phyloP scores from a whole-genome alignment of 106 monocot species.

The Iris macrosiphon region DNA sequence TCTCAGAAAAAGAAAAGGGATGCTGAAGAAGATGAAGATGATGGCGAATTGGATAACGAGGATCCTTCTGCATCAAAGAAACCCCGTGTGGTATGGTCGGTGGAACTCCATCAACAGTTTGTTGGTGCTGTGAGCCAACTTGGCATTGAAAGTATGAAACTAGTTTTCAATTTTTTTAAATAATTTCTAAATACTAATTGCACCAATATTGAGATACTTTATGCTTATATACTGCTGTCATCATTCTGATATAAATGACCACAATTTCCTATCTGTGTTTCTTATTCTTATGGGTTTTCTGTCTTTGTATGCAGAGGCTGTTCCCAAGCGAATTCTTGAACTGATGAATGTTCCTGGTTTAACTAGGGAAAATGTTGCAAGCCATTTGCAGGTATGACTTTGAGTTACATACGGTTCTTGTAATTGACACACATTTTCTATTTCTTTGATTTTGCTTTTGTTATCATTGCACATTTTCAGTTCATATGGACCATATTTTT shows the following conservation, averaged over 20 bases:
- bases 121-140: slow-evolving; percentile 89
- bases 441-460: too few species aligned
- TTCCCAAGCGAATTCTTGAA: slow-evolving; percentile 69
- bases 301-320: slow-evolving; percentile 50
- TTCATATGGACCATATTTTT: too few species aligned
- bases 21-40: slow-evolving; percentile 53
- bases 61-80: slow-evolving; percentile 84
- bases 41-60: slow-evolving; percentile 65
- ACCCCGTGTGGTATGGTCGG: slow-evolving; percentile 93
- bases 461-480: too few species aligned
- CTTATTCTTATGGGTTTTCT: slow-evolving; percentile 3
- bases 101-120: slow-evolving; percentile 95
- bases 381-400: slow-evolving; percentile 68
- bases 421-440: background rate
- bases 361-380: slow-evolving; percentile 68
- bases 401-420: background rate
- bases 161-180: background rate
- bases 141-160: slow-evolving; percentile 78
- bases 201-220: too few species aligned
- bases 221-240: too few species aligned
- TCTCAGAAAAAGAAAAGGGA: slow-evolving; percentile 70
- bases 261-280: too few species aligned
- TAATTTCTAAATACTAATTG: too few species aligned
- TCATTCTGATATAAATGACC: too few species aligned
- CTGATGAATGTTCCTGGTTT: slow-evolving; percentile 69